phyloP scores from a whole-genome alignment of 306 rosid species.

The Argentina anserina region DNA sequence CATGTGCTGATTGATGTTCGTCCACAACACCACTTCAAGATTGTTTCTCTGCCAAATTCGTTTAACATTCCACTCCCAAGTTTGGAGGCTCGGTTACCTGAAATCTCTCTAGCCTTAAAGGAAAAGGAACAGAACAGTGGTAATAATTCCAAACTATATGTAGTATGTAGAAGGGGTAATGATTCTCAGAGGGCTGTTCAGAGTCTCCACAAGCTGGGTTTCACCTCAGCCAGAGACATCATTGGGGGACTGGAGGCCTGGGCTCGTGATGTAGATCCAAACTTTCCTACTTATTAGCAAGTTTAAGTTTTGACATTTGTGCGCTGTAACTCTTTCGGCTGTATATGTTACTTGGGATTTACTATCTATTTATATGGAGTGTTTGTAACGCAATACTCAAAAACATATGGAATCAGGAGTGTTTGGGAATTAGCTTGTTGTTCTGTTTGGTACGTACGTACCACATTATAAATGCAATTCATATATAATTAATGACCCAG shows the following conservation, averaged over 20 bases:
- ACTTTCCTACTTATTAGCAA: conserved; percentile 50
- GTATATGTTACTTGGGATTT: neutral
- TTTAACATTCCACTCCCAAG: conserved; percentile 67
- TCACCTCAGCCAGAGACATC: conserved; percentile 70
- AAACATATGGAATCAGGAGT: neutral
- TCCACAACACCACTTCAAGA: conserved; percentile 80
- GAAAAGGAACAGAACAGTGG: conserved; percentile 16
- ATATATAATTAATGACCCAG: no score
- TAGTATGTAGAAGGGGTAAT: conserved; percentile 90
- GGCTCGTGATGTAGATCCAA: conserved; percentile 71
- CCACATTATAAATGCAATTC: no score
- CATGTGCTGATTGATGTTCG: conserved; percentile 81
- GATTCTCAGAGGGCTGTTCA: conserved; percentile 95
- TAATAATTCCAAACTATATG: conserved; percentile 36
- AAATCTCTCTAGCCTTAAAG: conserved; percentile 39
- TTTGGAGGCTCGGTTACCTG: conserved; percentile 61
- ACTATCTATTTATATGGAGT: neutral
- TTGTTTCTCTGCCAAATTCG: conserved; percentile 85
- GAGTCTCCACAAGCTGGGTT: conserved; percentile 69
- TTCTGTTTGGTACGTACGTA: no score
- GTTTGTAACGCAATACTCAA: neutral
- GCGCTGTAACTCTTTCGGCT: neutral
- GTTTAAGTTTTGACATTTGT: neutral
- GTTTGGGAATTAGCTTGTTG: no score
- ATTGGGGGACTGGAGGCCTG: conserved; percentile 85